Base-by-base conservation (phyloP, 2,329 filamentous ascomycete genomes). In the Xylaria sp. region DNA sequence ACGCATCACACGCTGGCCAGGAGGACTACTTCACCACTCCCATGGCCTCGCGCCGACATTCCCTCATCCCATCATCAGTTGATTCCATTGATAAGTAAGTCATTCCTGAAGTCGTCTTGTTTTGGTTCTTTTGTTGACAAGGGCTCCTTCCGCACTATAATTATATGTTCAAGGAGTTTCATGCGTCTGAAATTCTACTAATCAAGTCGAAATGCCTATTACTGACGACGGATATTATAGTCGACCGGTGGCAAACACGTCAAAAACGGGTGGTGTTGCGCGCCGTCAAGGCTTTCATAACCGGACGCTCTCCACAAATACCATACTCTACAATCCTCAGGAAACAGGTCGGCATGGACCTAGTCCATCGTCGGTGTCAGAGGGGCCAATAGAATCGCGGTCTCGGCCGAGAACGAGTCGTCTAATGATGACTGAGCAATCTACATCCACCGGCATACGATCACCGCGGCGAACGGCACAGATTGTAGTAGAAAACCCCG, bases 291-390 rank as follows among this genome's bases (percentile, higher is more conserved):
- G 76, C 0, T 71, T 80, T 4, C 93, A 97, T 70, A 84, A 79
- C 57, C 89, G 93, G 37, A 93, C 92, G 11, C 75, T 90, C 3
- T 97, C 93, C 0, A 90, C 87, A 19, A 92, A 89, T 68, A 97
- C 93, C 0, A 93, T 96, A 55, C 80, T 97, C 1, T 96, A 90
- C 77, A 93, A 91, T 33, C 93, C 93, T 0, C 79, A 87, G 31
- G 79, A 82, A 25, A 65, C 70, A 54, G 73, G 65, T 51, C 77
- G 74, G 15, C 68, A 72, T 25, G 63, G 57, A 1, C 71, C 73
- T 10, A 79, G 75, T 63, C 78, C 78, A 7, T 79, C 80, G 0
- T 80, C 81, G 0, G 76, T 75, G 27, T 82, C 83, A 3, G 78
- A 80, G 11, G 75, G 72, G 21, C 66, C 66, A 19, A 65, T 67